A percentile compares a stretch with the other conserved stretches of the same genome.
Conservation (phyloP, 2,329 filamentous ascomycete species). For the Aspergillus arachidicola region DNA sequence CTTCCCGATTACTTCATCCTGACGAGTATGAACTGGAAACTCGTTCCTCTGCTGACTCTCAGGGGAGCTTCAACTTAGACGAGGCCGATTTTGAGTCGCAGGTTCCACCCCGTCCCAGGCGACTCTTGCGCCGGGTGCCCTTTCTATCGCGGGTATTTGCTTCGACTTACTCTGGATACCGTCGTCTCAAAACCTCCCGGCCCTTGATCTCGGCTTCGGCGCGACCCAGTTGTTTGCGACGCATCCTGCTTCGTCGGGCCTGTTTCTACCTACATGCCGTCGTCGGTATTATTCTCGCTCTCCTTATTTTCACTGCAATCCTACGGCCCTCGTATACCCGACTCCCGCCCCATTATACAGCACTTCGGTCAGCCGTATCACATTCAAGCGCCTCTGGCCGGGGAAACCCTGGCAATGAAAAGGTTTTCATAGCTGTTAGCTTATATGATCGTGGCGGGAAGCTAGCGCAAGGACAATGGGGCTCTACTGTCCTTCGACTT, state of each 20-base stretch:
- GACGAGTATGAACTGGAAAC: constrained; percentile 46
- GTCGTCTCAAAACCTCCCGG: constrained; percentile 30
- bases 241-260: constrained; percentile 32
- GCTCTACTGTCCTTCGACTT: constrained; percentile 60
- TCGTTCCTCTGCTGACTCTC: constrained; percentile 43
- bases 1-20: constrained; percentile 41
- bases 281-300: constrained; percentile 18
- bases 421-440: constrained; percentile 73
- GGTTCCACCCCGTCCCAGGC: constrained; percentile 29
- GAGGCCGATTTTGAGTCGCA: constrained; percentile 47
- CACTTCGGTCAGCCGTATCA: constrained; percentile 33
- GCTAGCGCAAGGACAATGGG: constrained; percentile 67
- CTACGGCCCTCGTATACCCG: constrained; percentile 61
- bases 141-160: constrained; percentile 33
- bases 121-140: constrained; percentile 23
- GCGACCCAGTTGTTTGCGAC: constrained; percentile 31
- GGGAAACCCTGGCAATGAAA: constrained; percentile 61
- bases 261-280: constrained; percentile 34
- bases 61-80: constrained; percentile 45
- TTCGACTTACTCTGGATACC: constrained; percentile 33
- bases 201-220: constrained; percentile 26
- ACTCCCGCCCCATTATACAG: constrained; percentile 55
- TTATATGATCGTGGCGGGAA: constrained; percentile 66
- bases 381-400: constrained; percentile 41
- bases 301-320: constrained; percentile 45